A percentile compares a stretch with the other conserved stretches of the same genome.
Evolutionary conservation across 1,284 basidiomycete species (phyloP).

Genomic region (Somion occarium): DNA sequence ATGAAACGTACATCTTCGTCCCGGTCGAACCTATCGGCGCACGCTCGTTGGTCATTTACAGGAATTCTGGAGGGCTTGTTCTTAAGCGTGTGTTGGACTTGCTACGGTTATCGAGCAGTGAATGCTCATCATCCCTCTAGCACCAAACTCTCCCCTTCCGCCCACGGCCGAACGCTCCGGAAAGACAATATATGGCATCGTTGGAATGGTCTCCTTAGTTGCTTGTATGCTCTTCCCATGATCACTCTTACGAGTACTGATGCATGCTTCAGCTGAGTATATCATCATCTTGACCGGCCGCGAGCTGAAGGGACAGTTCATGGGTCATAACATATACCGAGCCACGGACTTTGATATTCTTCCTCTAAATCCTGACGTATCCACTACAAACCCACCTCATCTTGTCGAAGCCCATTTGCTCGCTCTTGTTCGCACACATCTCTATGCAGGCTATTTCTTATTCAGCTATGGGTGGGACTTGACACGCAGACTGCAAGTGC

Average conservation of each 20-base stretch:
- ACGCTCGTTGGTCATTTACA: conserved; percentile 64
- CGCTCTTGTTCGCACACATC: conserved; percentile 82
- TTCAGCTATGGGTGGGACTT: conserved; percentile 93
- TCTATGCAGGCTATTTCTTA: conserved; percentile 78
- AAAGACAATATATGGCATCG: conserved; percentile 76
- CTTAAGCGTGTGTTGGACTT: conserved; percentile 57
- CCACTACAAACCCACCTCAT: conserved; percentile 65
- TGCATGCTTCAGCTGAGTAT: conserved; percentile 72
- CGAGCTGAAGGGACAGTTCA: conserved; percentile 73
- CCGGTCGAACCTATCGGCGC: conserved; percentile 59
- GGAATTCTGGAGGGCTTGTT: conserved; percentile 66
- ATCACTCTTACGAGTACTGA: conserved; percentile 2
- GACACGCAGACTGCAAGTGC: conserved; percentile 84
- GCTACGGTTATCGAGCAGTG: conserved; percentile 2
- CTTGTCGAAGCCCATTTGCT: conserved; percentile 88
- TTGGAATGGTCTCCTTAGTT: conserved; percentile 84
- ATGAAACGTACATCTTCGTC: conserved; percentile 74
- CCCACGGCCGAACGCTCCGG: conserved; percentile 50
- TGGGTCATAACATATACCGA: conserved; percentile 84
- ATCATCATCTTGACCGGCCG: conserved; percentile 87
- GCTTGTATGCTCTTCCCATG: conserved; percentile 54
- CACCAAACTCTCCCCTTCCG: conserved; percentile 49
- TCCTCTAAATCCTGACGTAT: conserved; percentile 71
- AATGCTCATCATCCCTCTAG: conserved; percentile 30
- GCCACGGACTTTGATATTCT: conserved; percentile 92